Base-by-base conservation (phyloP, 495 filamentous ascomycete genomes). In the Talaromyces trachyspermus region DNA sequence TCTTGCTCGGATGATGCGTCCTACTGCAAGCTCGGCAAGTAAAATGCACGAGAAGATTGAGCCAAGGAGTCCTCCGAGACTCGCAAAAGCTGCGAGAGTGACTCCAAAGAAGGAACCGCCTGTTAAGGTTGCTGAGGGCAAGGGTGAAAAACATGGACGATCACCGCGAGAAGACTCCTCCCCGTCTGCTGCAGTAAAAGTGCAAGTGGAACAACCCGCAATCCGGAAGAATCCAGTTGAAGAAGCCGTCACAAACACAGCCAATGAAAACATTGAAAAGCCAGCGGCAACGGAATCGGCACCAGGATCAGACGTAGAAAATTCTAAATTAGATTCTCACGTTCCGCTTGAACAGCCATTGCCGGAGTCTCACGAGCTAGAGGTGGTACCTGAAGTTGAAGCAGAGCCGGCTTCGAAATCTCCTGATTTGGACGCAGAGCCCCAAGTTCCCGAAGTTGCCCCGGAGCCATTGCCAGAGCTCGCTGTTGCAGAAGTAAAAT, bases 1-100 rank as follows among this genome's bases (percentile, higher is more conserved):
- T 65, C 72, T 96, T 12, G 87, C 86, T 6, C 74, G 89, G 48
- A 95, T 96, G 89, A 95, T 88, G 88, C 79, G 88, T 9, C 89
- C 89, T 3, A 96, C 89, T 7, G 79, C 85, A 18, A 79, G 79
- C 48, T 89, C 84, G 24, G 77, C 86, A 5, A 84, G 75, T 58
- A 95, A 91, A 65, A 76, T 79, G 0, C 74, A 84, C 14, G 87
- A 89, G 2, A 90, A 87, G 62, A 57, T 72, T 1, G 74, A 78
- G n/a, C 46, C 54, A 15, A 74, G 65, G 54, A 63, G 59, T 39
- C 64, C 63, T 15, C 60, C 64, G 12, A 71, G 56, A 49, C 24
- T 54, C 6, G 30, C 54, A 10, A 58, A 58, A 26, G 35, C 49
- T 12, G 43, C 52, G 10, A 53, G 56, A n/a, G 41, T 58, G 39